Percentiles rank a stretch among this genome's conserved stretches.
Evolutionary conservation across 192 early-diverging fungal genomes (phyloP).

Genomic region (Coemansia reversa): DNA sequence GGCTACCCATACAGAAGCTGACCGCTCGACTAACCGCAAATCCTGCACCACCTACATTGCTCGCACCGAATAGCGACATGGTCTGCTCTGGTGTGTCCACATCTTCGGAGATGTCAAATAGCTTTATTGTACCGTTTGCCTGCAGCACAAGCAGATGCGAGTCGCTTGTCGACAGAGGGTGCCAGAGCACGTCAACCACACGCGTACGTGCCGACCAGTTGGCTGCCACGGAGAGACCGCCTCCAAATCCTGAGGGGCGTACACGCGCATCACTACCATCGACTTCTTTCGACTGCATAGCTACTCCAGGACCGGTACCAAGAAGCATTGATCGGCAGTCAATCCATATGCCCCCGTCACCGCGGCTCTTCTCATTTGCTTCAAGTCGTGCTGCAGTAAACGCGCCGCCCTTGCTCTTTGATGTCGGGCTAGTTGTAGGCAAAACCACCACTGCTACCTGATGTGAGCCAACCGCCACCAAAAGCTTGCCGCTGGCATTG

Average conservation of each 20-base stretch:
- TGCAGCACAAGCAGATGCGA: slow-evolving; percentile 71
- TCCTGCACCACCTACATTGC: slow-evolving; percentile 5
- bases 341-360: slow-evolving; percentile 17
- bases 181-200: slow-evolving; percentile 75
- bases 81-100: slow-evolving; percentile 67
- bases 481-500: slow-evolving; percentile 60
- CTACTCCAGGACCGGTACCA: slow-evolving; percentile 9
- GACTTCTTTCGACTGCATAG: neutral
- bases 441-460: slow-evolving; percentile 62
- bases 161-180: slow-evolving; percentile 68
- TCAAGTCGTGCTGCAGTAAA: slow-evolving; percentile 35
- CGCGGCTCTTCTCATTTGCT: slow-evolving; percentile 8
- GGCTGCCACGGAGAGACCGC: slow-evolving; percentile 19
- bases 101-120: slow-evolving; percentile 69
- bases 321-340: slow-evolving; percentile 45
- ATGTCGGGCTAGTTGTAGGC: slow-evolving; percentile 49
- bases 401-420: slow-evolving; percentile 27
- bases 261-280: neutral
- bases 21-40: slow-evolving; percentile 47
- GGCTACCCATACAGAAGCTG: slow-evolving; percentile 53
- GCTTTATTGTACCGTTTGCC: slow-evolving; percentile 62
- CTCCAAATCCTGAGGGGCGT: slow-evolving; percentile 19
- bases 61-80: slow-evolving; percentile 27
- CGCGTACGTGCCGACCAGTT: slow-evolving; percentile 46
- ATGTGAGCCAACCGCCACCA: slow-evolving; percentile 61